Evolutionary conservation across 768 basidiomycete species (phyloP).

Genomic region (Collybia sordida): DNA sequence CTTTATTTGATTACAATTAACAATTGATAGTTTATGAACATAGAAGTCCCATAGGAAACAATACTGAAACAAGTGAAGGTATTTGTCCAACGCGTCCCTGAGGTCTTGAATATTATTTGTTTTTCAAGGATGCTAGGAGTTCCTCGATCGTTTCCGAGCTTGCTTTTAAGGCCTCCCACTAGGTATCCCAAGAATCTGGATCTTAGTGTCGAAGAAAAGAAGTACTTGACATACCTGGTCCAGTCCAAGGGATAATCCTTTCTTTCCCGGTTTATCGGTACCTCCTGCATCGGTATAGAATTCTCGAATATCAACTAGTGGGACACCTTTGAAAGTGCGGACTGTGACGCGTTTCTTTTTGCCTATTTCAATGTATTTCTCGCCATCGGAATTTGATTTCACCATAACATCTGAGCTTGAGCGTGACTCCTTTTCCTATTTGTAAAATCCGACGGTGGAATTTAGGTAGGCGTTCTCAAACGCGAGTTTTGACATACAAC

Average conservation of each 20-base stretch:
- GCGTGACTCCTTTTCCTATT: conserved; percentile 9
- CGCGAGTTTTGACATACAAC: background rate
- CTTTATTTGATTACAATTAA: no score
- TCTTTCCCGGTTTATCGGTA: conserved; percentile 76
- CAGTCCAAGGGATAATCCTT: conserved; percentile 64
- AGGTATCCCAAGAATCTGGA: background rate
- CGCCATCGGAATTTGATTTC: conserved; percentile 33
- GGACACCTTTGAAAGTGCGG: conserved; percentile 44
- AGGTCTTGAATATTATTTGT: conserved; percentile 24
- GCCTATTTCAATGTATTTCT: conserved; percentile 67
- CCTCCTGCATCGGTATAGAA: conserved; percentile 50
- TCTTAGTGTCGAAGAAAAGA: background rate
- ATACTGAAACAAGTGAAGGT: conserved; percentile 1
- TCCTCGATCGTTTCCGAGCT: conserved; percentile 47
- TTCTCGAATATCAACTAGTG: conserved; percentile 73
- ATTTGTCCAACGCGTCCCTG: background rate
- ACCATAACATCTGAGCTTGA: conserved; percentile 18
- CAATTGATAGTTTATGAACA: background rate
- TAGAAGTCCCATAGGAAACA: conserved; percentile 1
- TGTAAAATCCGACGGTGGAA: background rate
- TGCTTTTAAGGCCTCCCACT: conserved; percentile 62
- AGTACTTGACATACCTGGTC: conserved; percentile 54
- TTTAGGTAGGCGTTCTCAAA: background rate
- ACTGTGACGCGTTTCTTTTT: conserved; percentile 72
- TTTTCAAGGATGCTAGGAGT: conserved; percentile 37